Conservation (phyloP, 1,284 basidiomycete species). For the Leccinum griseonigrum region DNA sequence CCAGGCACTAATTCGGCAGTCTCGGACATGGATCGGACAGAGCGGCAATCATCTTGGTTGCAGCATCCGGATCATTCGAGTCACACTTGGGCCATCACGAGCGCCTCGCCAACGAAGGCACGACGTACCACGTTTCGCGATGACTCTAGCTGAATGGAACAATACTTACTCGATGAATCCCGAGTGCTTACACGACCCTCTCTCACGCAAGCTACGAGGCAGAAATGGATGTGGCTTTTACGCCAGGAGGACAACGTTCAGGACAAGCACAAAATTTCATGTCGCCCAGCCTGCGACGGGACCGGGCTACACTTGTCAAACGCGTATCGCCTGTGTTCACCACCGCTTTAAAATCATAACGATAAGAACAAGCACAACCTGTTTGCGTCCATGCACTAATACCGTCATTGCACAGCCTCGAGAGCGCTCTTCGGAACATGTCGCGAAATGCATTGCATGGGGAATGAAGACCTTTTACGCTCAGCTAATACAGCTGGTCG, state of each 20-base stretch:
- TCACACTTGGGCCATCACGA: not conserved
- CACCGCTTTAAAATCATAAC: not conserved
- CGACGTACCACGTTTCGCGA: not conserved
- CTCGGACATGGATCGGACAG: too few relatives aligned
- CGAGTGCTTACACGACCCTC: not conserved
- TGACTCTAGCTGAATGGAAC: not conserved
- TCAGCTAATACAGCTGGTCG: not conserved
- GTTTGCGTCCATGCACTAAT: not conserved
- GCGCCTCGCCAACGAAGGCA: not conserved
- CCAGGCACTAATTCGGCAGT: too few relatives aligned
- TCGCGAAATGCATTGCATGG: too few relatives aligned
- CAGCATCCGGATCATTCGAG: not conserved
- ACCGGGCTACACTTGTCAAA: not conserved
- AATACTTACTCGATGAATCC: not conserved
- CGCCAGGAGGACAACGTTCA: too few relatives aligned
- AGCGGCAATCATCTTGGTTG: not conserved
- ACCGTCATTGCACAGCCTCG: not conserved
- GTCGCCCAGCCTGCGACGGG: not conserved
- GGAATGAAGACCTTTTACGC: too few relatives aligned
- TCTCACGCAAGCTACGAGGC: not conserved
- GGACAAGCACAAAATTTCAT: not conserved
- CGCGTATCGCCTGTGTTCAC: not conserved
- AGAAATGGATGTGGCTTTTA: not conserved
- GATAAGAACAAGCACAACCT: not conserved
- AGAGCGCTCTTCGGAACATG: not conserved